phyloP scores from a whole-genome alignment of 805 yeast species.

The Saccharomyces eubayanus region DNA sequence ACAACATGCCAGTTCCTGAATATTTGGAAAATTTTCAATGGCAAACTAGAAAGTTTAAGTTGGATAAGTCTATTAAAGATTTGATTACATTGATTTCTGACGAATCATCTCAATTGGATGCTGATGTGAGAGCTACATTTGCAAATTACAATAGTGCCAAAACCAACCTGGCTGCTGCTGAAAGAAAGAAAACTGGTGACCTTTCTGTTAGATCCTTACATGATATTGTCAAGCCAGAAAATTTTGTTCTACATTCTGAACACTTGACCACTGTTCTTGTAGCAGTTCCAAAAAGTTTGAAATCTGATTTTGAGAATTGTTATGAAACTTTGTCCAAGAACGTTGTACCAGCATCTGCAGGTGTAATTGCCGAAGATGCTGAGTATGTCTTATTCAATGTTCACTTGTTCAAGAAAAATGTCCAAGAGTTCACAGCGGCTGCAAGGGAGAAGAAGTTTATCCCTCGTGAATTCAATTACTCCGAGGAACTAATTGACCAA shows the following conservation, averaged over 20 bases:
- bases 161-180: conserved; percentile 77
- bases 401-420: conserved; percentile 76
- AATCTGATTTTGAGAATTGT: conserved; percentile 49
- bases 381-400: conserved; percentile 71
- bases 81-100: conserved; percentile 59
- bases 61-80: conserved; percentile 74
- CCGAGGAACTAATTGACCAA: conserved; percentile 64
- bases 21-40: conserved; percentile 73
- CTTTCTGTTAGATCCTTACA: conserved; percentile 84
- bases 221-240: conserved; percentile 73
- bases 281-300: conserved; percentile 70
- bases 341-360: conserved; percentile 90
- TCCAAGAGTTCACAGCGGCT: conserved; percentile 56
- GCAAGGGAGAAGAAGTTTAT: conserved; percentile 82
- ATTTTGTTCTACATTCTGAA: conserved; percentile 80
- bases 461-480: conserved; percentile 86
- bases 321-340: conserved; percentile 74
- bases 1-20: conserved; percentile 42
- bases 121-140: conserved; percentile 72
- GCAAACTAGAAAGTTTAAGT: conserved; percentile 80
- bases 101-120: conserved; percentile 77
- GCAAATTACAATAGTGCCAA: conserved; percentile 73
- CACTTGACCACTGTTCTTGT: conserved; percentile 77
- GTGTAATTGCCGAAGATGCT: conserved; percentile 56
- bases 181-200: conserved; percentile 90